Conservation (phyloP, 192 early-diverging fungal genomes). For the Glomus cerebriforme region DNA sequence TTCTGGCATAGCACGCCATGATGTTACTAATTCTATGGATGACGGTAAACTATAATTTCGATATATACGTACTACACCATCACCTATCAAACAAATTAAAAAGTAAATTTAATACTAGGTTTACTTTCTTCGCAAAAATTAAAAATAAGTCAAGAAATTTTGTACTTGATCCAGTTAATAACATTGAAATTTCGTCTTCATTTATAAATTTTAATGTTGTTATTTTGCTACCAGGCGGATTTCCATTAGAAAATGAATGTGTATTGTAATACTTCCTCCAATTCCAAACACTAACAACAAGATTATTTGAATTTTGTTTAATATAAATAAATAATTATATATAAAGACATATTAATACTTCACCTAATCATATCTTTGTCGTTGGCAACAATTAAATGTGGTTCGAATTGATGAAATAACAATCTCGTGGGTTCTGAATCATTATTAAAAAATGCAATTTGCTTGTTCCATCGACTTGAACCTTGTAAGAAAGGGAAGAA, state of each 20-base stretch:
- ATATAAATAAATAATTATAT: too few relatives aligned
- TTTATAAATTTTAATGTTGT: slow-evolving; percentile 86
- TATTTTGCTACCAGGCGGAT: slow-evolving; percentile 69
- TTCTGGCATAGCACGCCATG: slow-evolving; percentile 78
- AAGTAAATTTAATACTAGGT: neutral
- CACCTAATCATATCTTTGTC: slow-evolving; percentile 68
- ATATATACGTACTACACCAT: slow-evolving; percentile 78
- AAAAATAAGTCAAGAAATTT: neutral
- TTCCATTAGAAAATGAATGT: slow-evolving; percentile 69
- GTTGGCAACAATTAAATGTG: slow-evolving; percentile 79
- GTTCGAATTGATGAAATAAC: slow-evolving; percentile 84
- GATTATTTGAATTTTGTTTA: neutral
- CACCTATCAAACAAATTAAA: slow-evolving; percentile 51
- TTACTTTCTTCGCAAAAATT: neutral
- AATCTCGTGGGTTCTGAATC: slow-evolving; percentile 54
- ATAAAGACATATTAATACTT: neutral
- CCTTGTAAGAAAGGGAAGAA: slow-evolving; percentile 36
- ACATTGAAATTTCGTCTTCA: slow-evolving; percentile 82
- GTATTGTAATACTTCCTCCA: slow-evolving; percentile 64
- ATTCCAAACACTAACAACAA: slow-evolving; percentile 65
- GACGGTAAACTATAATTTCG: slow-evolving; percentile 63
- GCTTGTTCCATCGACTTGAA: slow-evolving; percentile 60
- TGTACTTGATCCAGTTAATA: slow-evolving; percentile 81
- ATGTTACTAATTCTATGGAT: slow-evolving; percentile 64
- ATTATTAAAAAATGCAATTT: slow-evolving; percentile 52